Evolutionary conservation across 1,284 basidiomycete genomes (phyloP), one percentile per base, ranked within the genome.

Genomic region (Hypsizygus ulmarius): DNA sequence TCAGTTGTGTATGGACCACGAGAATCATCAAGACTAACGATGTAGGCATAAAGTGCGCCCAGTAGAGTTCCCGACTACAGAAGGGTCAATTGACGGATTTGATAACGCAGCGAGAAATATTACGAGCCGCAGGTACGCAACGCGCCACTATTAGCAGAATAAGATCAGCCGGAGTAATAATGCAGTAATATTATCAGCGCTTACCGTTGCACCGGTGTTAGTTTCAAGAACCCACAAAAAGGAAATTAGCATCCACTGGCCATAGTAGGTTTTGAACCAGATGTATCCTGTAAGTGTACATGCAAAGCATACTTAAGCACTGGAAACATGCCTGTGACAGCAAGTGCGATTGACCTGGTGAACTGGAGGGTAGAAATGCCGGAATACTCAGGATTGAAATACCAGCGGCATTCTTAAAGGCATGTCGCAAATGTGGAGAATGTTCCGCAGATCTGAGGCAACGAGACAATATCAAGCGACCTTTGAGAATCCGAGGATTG

Each of bases 181-280:
- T 33, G 27, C 10, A 18, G 7, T 21, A 9, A 12, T 15, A 25
- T 37, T 10, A 14, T 12, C 27, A 15, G 15, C n/a, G 46, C 61
- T 50, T 29, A 64, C 64, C 8, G 76, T 78, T 35, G 76, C 74
- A 11, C 75, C 77, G 0, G 72, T 75, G 52, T 74, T 78, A 7
- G 74, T 76, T 52, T 78, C 74, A 27, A 78, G 62, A 1, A 78
- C 74, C 74, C 74, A 77, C 1, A 77, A 59, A 58, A 74, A 77
- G 25, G 70, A 74, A 48, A 77, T 72, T 9, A 74, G 63, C 69
- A 74, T 73, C 77, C 77, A 78, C 50, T 76, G 75, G 4, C 73
- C 74, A 41, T 69, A 70, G 32, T 61, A 64, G 5, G 41, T 47
- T 5, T 49, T 49, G 54, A 72, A 78, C 74, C 74, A 77, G 21